A percentile compares a stretch with the other conserved stretches of the same genome.
phyloP scores from a whole-genome alignment of 148 eudicot genomes.

The Spergularia bocconei region DNA sequence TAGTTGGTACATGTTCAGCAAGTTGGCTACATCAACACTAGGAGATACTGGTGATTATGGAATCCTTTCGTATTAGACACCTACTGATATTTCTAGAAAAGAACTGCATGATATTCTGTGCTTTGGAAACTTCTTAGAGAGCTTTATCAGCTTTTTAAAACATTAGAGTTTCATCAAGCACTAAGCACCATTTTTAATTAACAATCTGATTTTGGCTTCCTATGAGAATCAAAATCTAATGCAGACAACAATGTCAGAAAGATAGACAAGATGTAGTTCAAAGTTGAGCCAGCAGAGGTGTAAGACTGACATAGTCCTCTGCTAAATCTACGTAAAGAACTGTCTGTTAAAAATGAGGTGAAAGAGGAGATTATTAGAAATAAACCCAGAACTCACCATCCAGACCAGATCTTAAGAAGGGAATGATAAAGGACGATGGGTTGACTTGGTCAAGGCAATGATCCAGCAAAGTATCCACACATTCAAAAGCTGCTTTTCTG shows the following conservation, averaged over 20 bases:
- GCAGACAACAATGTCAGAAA: too few species aligned
- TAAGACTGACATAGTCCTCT: neutral
- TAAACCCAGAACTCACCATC: slow-evolving; percentile 58
- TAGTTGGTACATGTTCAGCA: neutral
- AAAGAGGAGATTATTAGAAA: neutral
- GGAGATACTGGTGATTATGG: neutral
- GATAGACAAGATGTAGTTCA: neutral
- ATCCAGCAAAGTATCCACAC: slow-evolving; percentile 90
- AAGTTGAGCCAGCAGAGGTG: neutral
- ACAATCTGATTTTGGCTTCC: neutral
- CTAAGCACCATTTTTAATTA: neutral
- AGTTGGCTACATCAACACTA: neutral
- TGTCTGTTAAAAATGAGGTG: neutral
- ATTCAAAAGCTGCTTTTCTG: slow-evolving; percentile 98
- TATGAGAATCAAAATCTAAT: neutral
- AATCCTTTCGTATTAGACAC: neutral
- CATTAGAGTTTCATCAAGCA: neutral
- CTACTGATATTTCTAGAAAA: neutral
- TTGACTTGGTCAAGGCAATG: slow-evolving; percentile 92
- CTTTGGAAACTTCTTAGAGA: neutral
- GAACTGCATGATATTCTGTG: neutral
- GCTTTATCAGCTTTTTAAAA: neutral
- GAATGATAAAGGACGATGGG: slow-evolving; percentile 87
- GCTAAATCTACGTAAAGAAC: neutral
- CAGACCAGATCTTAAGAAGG: slow-evolving; percentile 80